phyloP scores from a whole-genome alignment of 2,329 filamentous ascomycete genomes.

The Beauveria rudraprayagi region DNA sequence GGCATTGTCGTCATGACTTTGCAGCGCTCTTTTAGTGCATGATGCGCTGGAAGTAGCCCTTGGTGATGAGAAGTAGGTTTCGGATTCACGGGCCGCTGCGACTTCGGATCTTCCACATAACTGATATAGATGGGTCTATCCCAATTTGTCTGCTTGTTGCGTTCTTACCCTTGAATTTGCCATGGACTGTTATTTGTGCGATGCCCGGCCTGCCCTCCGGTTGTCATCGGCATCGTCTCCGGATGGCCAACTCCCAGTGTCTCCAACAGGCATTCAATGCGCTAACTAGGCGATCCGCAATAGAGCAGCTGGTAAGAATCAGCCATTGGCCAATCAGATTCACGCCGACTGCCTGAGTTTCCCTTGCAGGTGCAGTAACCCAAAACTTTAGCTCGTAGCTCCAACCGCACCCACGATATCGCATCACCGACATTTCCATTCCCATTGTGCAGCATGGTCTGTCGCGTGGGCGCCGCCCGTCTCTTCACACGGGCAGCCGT shows the following conservation, averaged over 20 bases:
- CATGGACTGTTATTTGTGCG: background rate
- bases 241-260: background rate
- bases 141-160: too few species aligned
- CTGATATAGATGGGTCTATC: too few species aligned
- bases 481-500: background rate
- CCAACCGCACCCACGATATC: background rate
- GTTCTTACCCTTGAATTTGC: background rate
- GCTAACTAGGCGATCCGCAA: background rate
- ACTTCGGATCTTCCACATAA: background rate
- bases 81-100: background rate
- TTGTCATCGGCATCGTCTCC: slow-evolving; percentile 1
- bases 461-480: slow-evolving; percentile 2
- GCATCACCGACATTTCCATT: background rate
- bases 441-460: slow-evolving; percentile 4
- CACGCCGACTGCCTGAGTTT: background rate
- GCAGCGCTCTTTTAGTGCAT: background rate
- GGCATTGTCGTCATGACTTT: slow-evolving; percentile 7
- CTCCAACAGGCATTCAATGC: background rate
- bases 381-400: background rate
- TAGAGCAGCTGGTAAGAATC: background rate
- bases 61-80: background rate
- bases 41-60: background rate
- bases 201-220: background rate
- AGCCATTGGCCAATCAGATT: slow-evolving; percentile 2
- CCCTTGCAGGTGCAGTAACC: background rate